Base-by-base conservation (phyloP, 1,139 yeast species). In the Hemisphaericaspora xylofermentans region DNA sequence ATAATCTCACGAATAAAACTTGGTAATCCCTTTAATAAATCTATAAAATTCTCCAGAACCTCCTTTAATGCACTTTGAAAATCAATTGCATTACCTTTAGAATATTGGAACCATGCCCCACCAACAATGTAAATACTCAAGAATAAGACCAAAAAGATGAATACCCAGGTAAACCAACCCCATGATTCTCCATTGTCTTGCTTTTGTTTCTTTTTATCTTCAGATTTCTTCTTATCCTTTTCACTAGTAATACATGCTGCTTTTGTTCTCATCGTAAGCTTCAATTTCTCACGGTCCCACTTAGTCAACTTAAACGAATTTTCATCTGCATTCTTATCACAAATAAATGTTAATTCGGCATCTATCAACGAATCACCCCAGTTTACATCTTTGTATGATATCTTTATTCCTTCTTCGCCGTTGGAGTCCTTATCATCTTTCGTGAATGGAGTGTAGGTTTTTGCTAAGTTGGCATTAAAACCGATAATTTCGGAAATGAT, bases 81-180 rank as follows among this genome's bases (percentile, higher is more conserved):
- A 52, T 73, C 78, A 38, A 73, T 72, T 17, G 76, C 71, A 50
- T 76, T 73, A 25, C 80, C 77, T 51, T 72, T 74, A 49, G 71
- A 73, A 50, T 73, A 73, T 53, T 78, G 88, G 57, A 85, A 75
- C 85, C 94, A 88, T 0, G 95, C 91, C 14, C 87, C 85, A 16
- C 85, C 87, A 43, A 85, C 74, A 30, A 88, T 78, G 58, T 87
- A 88, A 40, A 78, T 78, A 42, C 91, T 80, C 51, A 86, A 73
- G 45, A 79, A 78, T 35, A 89, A 64, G 10, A 87, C 81, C 51
- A 82, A 68, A 53, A 84, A 77, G 52, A 85, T 74, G 52, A 85
- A 74, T 6, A 84, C 63, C 88, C 89, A 84, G 2, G 88, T 80
- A 55, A 84, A 83, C 83, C 88, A 83, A 36, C 85, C 88, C 87